These are phyloP conservation scores for Penicillium verrucosum DNA, from an alignment of 2,329 filamentous ascomycete genomes.

Conservation along the genomic window DNA sequence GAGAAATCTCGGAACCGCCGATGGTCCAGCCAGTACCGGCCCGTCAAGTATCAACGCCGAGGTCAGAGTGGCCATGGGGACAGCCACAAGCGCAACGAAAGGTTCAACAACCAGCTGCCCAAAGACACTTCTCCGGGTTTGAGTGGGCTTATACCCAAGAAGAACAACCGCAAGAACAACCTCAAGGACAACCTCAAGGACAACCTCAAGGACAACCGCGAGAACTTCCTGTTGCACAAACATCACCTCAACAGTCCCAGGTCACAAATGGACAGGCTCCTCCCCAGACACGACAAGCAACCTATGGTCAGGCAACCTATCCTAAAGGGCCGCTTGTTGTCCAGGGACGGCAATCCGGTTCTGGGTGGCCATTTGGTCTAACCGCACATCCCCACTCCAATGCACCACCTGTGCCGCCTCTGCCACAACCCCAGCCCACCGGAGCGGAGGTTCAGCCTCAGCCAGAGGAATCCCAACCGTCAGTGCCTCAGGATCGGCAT, in stretches of 20 bases:
- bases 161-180: neutral
- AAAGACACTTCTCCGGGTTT: neutral
- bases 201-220: neutral
- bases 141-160: neutral
- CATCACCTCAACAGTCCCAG: neutral
- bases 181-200: neutral
- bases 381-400: constrained; percentile 1
- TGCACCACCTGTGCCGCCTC: neutral
- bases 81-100: neutral
- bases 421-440: neutral
- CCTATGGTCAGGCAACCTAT: neutral
- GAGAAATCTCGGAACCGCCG: neutral
- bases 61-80: constrained; percentile 5
- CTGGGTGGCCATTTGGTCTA: constrained; percentile 5
- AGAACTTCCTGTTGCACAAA: neutral
- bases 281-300: neutral
- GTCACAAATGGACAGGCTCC: neutral
- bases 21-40: neutral
- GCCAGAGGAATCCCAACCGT: neutral
- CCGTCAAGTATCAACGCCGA: neutral
- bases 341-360: constrained; percentile 4
- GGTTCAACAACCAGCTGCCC: neutral
- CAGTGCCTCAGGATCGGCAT: neutral
- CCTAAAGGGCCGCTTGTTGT: neutral
- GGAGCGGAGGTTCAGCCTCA: neutral